Evolutionary conservation across 768 basidiomycete genomes (phyloP).

Genomic region (Sporobolomyces pararoseus): DNA sequence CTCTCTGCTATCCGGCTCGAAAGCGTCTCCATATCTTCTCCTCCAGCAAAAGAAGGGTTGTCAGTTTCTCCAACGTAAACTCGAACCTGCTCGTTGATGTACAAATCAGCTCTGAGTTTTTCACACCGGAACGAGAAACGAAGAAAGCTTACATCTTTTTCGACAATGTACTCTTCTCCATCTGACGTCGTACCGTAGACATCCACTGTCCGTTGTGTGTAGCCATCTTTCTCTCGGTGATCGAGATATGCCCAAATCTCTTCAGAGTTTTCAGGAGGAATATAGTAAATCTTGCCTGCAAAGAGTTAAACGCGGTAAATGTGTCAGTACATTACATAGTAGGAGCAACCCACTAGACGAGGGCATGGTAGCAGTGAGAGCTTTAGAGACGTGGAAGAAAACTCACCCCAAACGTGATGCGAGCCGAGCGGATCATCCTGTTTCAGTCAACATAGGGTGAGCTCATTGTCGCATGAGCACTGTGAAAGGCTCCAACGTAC

Average conservation of each 20-base stretch:
- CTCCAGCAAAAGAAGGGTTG: constrained; percentile 85
- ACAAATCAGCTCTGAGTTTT: background rate
- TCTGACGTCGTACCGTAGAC: constrained; percentile 63
- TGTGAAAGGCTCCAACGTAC: background rate
- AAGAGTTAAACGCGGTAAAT: no score
- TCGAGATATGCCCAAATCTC: constrained; percentile 24
- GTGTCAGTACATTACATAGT: background rate
- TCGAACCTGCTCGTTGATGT: background rate
- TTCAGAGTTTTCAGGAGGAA: constrained; percentile 62
- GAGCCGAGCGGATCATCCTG: constrained; percentile 53
- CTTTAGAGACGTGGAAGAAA: background rate
- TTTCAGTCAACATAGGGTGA: constrained; percentile 54
- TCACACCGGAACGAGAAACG: background rate
- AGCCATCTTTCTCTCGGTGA: constrained; percentile 66
- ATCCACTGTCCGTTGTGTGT: constrained; percentile 74
- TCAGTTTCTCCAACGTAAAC: constrained; percentile 83
- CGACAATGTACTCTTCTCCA: constrained; percentile 56
- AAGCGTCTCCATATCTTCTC: constrained; percentile 68
- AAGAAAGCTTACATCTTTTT: constrained; percentile 46
- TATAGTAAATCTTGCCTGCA: constrained; percentile 76
- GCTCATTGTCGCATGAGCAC: background rate
- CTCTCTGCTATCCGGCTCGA: constrained; percentile 68
- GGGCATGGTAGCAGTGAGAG: no score
- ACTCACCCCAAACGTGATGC: constrained; percentile 76
- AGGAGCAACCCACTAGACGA: background rate